Evolutionary conservation across 345 rosid species (phyloP), one percentile per base, ranked within the genome.

Genomic region (Barbarea vulgaris): DNA sequence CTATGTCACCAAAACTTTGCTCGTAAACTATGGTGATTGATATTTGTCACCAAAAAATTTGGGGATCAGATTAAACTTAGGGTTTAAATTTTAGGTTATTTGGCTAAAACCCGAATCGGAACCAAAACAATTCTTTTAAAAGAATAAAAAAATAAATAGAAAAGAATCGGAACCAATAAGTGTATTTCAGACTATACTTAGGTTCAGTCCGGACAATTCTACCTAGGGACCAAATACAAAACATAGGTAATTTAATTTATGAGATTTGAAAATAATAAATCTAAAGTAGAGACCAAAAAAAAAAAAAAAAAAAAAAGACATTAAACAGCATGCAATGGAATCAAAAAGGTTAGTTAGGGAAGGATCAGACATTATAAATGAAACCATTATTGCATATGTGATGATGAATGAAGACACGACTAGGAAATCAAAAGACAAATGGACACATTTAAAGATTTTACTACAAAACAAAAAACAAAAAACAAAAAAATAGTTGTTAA

Each of bases 351-450:
- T 74, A 57, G 58, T 65, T 67, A 48, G 52, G 46, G 52, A 41
- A 22, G 17, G 39, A 74, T 65, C 22, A 66, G 67, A 58, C 7
- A 75, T 14, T 48, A 75, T 67, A 67, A 58, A 75, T 59, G 73
- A 48, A 67, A 67, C 61, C 73, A 75, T 67, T 36, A 75, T 51
- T 58, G 73, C 66, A 31, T 54, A 3, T 47, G 58, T 17, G 21
- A 44, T 46, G 51, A 46, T 46, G 67, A 25, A 63, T 73, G 50
- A 73, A 63, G 21, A 30, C 70, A 56, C 31, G n/a, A 24, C 8
- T 44, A 31, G 11, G 28, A 57, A 18, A 33, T n/a, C 22, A 11
- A 65, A 33, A 36, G 30, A 11, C 39, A 65, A 21, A 44, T 55
- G 50, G n/a, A 53, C 64, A 39, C 62, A 51, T 72, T 72, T 28